A percentile compares a stretch with the other conserved stretches of the same genome.
Evolutionary conservation across 805 yeast species (phyloP).

Genomic region (Starmerella vaccinii): DNA sequence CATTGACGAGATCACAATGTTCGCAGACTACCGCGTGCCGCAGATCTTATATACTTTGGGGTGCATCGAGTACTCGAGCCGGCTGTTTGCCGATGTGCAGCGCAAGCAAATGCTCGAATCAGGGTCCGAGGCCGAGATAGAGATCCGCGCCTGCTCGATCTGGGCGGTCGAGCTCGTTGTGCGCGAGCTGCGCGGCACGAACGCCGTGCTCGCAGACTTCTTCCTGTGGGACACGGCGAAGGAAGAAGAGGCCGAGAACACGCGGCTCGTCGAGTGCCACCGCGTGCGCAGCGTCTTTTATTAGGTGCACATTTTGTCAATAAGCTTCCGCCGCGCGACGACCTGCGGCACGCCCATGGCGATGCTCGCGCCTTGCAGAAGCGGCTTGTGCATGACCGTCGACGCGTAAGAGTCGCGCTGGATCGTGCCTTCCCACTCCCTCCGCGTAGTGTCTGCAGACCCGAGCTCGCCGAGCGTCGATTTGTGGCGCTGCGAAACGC

Average conservation of each 20-base stretch:
- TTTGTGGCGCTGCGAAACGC: not conserved
- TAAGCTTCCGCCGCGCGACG: constrained; percentile 15
- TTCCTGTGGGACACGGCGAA: constrained; percentile 40
- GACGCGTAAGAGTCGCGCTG: constrained; percentile 22
- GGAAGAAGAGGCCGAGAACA: constrained; percentile 27
- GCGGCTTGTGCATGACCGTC: constrained; percentile 15
- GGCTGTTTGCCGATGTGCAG: constrained; percentile 24
- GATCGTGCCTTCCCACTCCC: constrained; percentile 13
- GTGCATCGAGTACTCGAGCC: constrained; percentile 30
- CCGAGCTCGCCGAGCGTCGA: constrained; percentile 14
- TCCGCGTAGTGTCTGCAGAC: constrained; percentile 19
- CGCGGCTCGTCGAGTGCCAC: constrained; percentile 30
- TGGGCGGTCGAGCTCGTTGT: constrained; percentile 35
- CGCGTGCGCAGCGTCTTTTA: constrained; percentile 34
- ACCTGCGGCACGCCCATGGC: constrained; percentile 13
- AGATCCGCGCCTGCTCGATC: constrained; percentile 37
- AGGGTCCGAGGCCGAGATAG: constrained; percentile 33
- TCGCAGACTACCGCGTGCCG: constrained; percentile 40
- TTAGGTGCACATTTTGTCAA: constrained; percentile 20
- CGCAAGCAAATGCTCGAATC: constrained; percentile 22
- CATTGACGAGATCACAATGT: constrained; percentile 36
- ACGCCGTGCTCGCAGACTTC: constrained; percentile 36
- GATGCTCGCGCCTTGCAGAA: constrained; percentile 17
- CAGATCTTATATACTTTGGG: constrained; percentile 35
- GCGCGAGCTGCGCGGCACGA: constrained; percentile 25